Evolutionary conservation across 805 yeast species (phyloP).

Genomic region (Wickerhamiella alocasiicola): DNA sequence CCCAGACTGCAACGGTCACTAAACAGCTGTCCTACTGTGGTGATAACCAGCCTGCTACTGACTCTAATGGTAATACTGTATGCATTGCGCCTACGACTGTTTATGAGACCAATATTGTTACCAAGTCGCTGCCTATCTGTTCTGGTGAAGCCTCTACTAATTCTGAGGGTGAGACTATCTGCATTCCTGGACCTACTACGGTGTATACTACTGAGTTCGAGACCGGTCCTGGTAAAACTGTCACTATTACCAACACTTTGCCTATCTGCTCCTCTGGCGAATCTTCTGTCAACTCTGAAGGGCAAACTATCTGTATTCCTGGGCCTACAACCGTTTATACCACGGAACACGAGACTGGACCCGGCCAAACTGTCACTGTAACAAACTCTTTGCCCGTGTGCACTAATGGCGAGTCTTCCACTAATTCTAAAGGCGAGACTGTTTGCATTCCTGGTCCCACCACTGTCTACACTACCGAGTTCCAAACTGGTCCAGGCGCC

Average conservation of each 20-base stretch:
- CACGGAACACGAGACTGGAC: constrained; percentile 10
- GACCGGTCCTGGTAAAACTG: constrained; percentile 4
- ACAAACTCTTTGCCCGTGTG: not conserved
- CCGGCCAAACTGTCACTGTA: constrained; percentile 3
- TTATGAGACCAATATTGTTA: not conserved
- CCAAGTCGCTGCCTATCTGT: constrained; percentile 1
- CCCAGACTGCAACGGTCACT: constrained; percentile 14
- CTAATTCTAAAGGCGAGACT: not conserved
- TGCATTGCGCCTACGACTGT: constrained; percentile 7
- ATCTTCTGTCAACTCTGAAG: not conserved
- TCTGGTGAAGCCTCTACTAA: constrained; percentile 1
- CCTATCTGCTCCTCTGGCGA: constrained; percentile 4
- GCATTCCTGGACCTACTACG: constrained; percentile 8
- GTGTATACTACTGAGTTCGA: constrained; percentile 10
- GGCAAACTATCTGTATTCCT: not conserved
- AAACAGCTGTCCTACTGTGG: constrained; percentile 15
- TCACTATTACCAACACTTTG: constrained; percentile 9
- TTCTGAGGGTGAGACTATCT: constrained; percentile 1
- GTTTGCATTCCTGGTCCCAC: constrained; percentile 5
- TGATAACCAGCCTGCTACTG: not conserved
- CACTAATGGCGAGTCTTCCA: not conserved
- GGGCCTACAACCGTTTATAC: constrained; percentile 9
- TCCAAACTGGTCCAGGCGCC: constrained; percentile 1
- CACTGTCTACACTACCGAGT: constrained; percentile 11
- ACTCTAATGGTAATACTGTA: not conserved